These are phyloP conservation scores for Cadophora luteo-olivacea DNA, from an alignment of 2,329 filamentous ascomycete species.

Conservation along the genomic window DNA sequence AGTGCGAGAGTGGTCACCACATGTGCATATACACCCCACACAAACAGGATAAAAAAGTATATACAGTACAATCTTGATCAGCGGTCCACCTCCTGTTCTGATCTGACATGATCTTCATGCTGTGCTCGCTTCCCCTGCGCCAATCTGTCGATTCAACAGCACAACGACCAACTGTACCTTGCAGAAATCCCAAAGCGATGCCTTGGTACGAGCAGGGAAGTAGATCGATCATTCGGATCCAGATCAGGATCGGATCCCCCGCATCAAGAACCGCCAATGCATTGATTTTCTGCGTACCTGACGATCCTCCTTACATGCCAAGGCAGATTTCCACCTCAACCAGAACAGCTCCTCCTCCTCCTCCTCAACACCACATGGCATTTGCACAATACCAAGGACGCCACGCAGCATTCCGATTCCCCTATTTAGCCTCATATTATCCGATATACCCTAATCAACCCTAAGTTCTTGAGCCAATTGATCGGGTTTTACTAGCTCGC, in stretches of 20 bases:
- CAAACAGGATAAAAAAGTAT: slow-evolving; percentile 9
- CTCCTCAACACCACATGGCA: neutral
- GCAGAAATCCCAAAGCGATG: neutral
- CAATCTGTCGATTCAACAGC: neutral
- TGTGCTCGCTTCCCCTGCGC: slow-evolving; percentile 2
- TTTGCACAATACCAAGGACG: neutral
- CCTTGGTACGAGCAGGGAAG: neutral
- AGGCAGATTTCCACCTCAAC: neutral
- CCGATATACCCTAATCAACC: neutral
- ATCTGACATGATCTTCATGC: slow-evolving; percentile 9
- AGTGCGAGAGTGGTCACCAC: slow-evolving; percentile 12
- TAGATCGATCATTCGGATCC: neutral
- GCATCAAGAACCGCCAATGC: neutral
- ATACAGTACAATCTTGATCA: neutral
- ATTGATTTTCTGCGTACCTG: neutral
- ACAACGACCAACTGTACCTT: neutral
- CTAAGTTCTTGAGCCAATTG: neutral
- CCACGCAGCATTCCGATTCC: neutral
- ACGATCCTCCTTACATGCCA: neutral
- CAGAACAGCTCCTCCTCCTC: neutral
- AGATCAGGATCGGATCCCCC: slow-evolving; percentile 1
- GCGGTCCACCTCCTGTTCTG: neutral
- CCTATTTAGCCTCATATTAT: neutral
- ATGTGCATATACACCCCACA: slow-evolving; percentile 6
- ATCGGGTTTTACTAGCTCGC: neutral